These are phyloP conservation scores for Phytopythium montanum DNA, from an alignment of 352 stramenopile genomes.

Conservation along the genomic window DNA sequence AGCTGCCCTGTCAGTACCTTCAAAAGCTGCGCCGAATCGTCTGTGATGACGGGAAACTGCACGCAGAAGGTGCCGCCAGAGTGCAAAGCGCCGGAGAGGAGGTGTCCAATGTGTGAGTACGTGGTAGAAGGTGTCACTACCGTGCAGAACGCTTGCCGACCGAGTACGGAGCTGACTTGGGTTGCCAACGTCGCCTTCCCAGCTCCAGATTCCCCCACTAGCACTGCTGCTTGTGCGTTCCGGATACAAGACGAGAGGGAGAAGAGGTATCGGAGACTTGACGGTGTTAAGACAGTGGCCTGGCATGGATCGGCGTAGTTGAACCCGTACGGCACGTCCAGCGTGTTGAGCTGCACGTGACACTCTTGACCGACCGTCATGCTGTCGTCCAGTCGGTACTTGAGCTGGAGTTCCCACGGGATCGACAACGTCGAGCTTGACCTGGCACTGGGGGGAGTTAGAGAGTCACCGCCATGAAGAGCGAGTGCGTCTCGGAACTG, in stretches of 20 bases:
- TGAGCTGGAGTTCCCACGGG: constrained; percentile 51
- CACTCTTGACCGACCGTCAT: constrained; percentile 63
- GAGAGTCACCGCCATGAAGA: constrained; percentile 16
- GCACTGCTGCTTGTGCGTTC: constrained; percentile 22
- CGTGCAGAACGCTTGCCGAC: constrained; percentile 32
- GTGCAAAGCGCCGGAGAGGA: constrained; percentile 40
- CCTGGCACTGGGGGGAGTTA: background rate
- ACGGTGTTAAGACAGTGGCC: constrained; percentile 35
- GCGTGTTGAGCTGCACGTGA: constrained; percentile 44
- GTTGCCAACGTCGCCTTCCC: constrained; percentile 37
- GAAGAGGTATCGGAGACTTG: constrained; percentile 48
- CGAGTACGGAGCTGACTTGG: constrained; percentile 43
- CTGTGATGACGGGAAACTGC: constrained; percentile 6
- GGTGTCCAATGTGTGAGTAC: constrained; percentile 27
- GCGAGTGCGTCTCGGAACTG: constrained; percentile 47
- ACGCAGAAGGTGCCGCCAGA: constrained; percentile 39
- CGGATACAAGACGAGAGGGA: constrained; percentile 44
- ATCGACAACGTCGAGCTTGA: constrained; percentile 2
- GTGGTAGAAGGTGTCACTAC: constrained; percentile 8
- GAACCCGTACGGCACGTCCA: constrained; percentile 61
- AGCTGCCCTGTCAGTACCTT: constrained; percentile 23
- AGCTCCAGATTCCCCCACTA: constrained; percentile 17
- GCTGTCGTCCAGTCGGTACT: constrained; percentile 57
- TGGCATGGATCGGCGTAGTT: constrained; percentile 37
- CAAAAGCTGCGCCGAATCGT: constrained; percentile 12